A percentile compares a stretch with the other conserved stretches of the same genome.
Evolutionary conservation across 371 early-diverging fungal genomes (phyloP).

Genomic region (Rhizopus microsporus): DNA sequence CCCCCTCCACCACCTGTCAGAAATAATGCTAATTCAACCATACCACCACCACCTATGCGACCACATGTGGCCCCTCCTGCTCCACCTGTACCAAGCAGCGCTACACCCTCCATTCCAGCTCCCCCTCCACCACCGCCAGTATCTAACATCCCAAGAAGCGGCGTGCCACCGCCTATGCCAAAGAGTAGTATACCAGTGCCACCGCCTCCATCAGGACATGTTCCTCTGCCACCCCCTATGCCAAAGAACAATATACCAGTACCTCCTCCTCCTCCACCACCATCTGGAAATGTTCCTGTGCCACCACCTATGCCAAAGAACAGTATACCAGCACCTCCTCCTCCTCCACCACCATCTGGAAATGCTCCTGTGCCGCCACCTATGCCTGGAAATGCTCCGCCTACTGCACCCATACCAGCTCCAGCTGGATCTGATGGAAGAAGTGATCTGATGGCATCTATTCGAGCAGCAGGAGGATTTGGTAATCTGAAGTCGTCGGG

Average conservation of each 20-base stretch:
- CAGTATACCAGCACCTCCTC: slow-evolving; percentile 17
- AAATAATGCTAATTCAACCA: not conserved
- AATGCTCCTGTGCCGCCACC: slow-evolving; percentile 13
- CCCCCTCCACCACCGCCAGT: slow-evolving; percentile 14
- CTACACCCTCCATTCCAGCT: not conserved
- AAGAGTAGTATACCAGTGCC: slow-evolving; percentile 8
- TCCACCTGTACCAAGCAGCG: slow-evolving; percentile 1
- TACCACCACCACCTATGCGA: slow-evolving; percentile 2
- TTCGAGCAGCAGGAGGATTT: slow-evolving; percentile 49
- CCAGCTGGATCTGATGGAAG: slow-evolving; percentile 16
- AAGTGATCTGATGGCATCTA: slow-evolving; percentile 42
- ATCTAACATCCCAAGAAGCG: not conserved
- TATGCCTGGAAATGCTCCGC: not conserved
- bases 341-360: slow-evolving; percentile 23
- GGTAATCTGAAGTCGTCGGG: slow-evolving; percentile 36
- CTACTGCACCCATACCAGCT: slow-evolving; percentile 5
- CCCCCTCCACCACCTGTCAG: slow-evolving; percentile 39
- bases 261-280: slow-evolving; percentile 25
- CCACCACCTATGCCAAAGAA: slow-evolving; percentile 21
- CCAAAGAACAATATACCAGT: not conserved
- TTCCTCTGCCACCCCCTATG: slow-evolving; percentile 12
- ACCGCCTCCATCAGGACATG: slow-evolving; percentile 15
- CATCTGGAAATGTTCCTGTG: not conserved
- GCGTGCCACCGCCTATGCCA: slow-evolving; percentile 7
- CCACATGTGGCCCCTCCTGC: slow-evolving; percentile 13